Percentiles rank a stretch among this genome's conserved stretches.
These are phyloP conservation scores for Arthrinium phaeospermum DNA, from an alignment of 2,329 filamentous ascomycete genomes.

Conservation along the genomic window DNA sequence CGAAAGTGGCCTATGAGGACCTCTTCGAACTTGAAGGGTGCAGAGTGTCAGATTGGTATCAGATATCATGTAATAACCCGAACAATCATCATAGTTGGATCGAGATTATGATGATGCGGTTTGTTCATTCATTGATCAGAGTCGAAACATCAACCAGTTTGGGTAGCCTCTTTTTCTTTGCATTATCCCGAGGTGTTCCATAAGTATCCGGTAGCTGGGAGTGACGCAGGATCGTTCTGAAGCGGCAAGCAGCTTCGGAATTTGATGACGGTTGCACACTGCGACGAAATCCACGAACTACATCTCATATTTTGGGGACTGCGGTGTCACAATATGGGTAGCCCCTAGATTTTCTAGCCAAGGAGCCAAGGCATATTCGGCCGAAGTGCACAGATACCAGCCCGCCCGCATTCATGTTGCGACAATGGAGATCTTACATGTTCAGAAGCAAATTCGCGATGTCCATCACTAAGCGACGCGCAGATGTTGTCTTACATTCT, in stretches of 20 bases:
- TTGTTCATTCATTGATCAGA: not conserved
- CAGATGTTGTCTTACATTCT: not conserved
- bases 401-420: not conserved
- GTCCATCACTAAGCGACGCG: not conserved
- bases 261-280: not conserved
- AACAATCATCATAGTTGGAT: not conserved
- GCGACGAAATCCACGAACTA: not conserved
- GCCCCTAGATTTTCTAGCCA: no score
- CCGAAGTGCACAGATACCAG: not conserved
- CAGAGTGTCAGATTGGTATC: conserved; percentile 1
- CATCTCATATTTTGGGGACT: not conserved
- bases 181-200: not conserved
- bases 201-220: not conserved
- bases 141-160: not conserved
- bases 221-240: not conserved
- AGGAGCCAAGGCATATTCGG: not conserved
- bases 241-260: not conserved
- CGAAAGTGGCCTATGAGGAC: not conserved
- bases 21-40: not conserved
- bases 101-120: not conserved
- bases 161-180: not conserved
- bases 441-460: not conserved
- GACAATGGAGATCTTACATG: not conserved
- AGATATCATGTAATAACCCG: not conserved
- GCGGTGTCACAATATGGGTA: no score